A percentile compares a stretch with the other conserved stretches of the same genome.
Evolutionary conservation across 768 basidiomycete genomes (phyloP).

Genomic region (Collybiopsis confluens): DNA sequence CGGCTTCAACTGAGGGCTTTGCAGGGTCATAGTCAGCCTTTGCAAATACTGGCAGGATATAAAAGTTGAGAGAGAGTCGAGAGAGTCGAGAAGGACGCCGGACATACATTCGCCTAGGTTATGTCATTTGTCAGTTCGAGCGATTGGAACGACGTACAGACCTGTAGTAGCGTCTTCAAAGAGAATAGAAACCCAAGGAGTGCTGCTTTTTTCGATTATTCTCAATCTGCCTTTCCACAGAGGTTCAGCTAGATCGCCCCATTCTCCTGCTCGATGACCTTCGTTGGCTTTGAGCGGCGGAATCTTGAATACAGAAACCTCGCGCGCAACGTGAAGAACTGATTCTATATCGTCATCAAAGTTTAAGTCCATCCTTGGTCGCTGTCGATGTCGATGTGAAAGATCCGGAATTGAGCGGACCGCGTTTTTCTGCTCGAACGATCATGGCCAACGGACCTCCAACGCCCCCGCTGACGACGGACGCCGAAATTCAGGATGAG

Average conservation of each 20-base stretch:
- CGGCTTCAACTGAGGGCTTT: slow-evolving; percentile 88
- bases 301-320: slow-evolving; percentile 92
- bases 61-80: slow-evolving; percentile 13
- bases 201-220: slow-evolving; percentile 75
- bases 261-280: slow-evolving; percentile 88
- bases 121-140: too few relatives aligned
- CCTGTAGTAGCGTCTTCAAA: slow-evolving; percentile 82
- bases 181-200: slow-evolving; percentile 60
- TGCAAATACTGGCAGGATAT: slow-evolving; percentile 66
- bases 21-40: slow-evolving; percentile 75
- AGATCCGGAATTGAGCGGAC: not conserved
- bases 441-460: slow-evolving; percentile 56
- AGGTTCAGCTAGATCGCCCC: slow-evolving; percentile 81
- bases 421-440: slow-evolving; percentile 10
- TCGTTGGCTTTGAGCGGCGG: slow-evolving; percentile 83
- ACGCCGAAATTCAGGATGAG: slow-evolving; percentile 52
- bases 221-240: slow-evolving; percentile 92
- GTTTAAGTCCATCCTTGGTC: slow-evolving; percentile 39
- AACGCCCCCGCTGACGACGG: slow-evolving; percentile 59
- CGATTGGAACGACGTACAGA: slow-evolving; percentile 24
- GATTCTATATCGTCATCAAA: slow-evolving; percentile 83
- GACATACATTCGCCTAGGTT: slow-evolving; percentile 73
- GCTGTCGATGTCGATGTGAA: not conserved
- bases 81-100: slow-evolving; percentile 12
- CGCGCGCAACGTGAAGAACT: slow-evolving; percentile 83